Conservation (phyloP, 345 rosid species). For the Reutealis trisperma region DNA sequence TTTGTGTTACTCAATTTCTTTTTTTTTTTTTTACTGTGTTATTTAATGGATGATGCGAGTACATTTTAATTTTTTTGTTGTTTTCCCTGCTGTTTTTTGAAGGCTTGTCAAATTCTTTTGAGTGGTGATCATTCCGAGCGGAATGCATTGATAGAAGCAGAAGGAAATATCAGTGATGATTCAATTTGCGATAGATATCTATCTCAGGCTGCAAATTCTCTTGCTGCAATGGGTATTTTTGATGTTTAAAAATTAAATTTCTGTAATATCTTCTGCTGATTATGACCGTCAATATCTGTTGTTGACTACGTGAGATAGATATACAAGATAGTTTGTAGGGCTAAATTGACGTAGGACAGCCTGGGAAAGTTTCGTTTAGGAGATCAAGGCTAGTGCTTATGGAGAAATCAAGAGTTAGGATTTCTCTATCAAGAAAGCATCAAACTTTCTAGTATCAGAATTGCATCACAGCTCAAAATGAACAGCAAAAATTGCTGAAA, state of each 20-base stretch:
- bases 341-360: too few relatives aligned
- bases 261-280: not conserved
- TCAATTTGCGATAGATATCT: slow-evolving; percentile 58
- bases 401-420: too few relatives aligned
- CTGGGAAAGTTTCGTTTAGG: too few relatives aligned
- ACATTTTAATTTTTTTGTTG: slow-evolving; percentile 13
- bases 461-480: too few relatives aligned
- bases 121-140: slow-evolving; percentile 51
- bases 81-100: slow-evolving; percentile 3
- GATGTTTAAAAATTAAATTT: slow-evolving; percentile 3
- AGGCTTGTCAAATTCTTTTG: slow-evolving; percentile 75
- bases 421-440: too few relatives aligned
- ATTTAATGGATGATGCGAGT: not conserved
- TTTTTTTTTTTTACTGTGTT: not conserved
- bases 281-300: not conserved
- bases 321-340: too few relatives aligned
- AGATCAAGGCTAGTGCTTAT: too few relatives aligned
- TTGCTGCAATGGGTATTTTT: slow-evolving; percentile 53
- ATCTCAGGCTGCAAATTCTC: slow-evolving; percentile 52
- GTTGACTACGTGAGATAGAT: not conserved
- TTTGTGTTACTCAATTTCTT: not conserved
- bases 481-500: too few relatives aligned
- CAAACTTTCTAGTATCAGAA: too few relatives aligned
- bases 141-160: slow-evolving; percentile 55
- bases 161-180: slow-evolving; percentile 46